phyloP scores from a whole-genome alignment of 2,329 filamentous ascomycete genomes.

The Fusarium floridanum region DNA sequence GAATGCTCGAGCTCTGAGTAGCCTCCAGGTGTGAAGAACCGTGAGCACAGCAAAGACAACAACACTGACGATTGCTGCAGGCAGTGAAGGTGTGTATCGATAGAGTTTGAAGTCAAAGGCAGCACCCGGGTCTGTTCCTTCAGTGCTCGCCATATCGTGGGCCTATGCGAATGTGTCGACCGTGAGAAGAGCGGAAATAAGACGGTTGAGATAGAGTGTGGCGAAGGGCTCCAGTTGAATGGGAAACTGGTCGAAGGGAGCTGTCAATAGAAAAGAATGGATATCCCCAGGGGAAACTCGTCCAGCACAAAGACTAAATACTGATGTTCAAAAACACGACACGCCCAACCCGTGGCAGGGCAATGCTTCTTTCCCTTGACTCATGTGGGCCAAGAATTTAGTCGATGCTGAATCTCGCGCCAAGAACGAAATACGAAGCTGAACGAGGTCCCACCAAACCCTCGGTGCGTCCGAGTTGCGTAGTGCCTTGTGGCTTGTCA shows the following conservation, averaged over 20 bases:
- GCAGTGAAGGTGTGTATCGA: neutral
- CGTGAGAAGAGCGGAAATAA: neutral
- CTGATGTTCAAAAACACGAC: neutral
- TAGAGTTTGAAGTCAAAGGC: neutral
- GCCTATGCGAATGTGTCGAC: too few relatives aligned
- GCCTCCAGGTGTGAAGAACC: neutral
- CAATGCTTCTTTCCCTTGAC: neutral
- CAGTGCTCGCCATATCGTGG: neutral
- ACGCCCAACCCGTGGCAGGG: neutral
- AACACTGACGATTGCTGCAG: neutral
- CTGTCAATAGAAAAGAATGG: neutral
- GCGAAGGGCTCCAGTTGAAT: neutral
- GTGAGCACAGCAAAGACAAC: neutral
- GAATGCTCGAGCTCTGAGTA: neutral
- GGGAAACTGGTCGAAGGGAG: neutral
- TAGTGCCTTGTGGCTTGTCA: neutral
- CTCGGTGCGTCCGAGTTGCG: neutral
- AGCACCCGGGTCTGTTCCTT: neutral
- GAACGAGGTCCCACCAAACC: neutral
- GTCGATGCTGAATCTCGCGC: neutral
- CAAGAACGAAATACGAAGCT: neutral
- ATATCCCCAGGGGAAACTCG: too few relatives aligned
- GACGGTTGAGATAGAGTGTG: neutral
- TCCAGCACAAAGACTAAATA: neutral
- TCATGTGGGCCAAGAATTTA: neutral